phyloP scores from a whole-genome alignment of 768 basidiomycete species.

The Phaffia tasmanica region DNA sequence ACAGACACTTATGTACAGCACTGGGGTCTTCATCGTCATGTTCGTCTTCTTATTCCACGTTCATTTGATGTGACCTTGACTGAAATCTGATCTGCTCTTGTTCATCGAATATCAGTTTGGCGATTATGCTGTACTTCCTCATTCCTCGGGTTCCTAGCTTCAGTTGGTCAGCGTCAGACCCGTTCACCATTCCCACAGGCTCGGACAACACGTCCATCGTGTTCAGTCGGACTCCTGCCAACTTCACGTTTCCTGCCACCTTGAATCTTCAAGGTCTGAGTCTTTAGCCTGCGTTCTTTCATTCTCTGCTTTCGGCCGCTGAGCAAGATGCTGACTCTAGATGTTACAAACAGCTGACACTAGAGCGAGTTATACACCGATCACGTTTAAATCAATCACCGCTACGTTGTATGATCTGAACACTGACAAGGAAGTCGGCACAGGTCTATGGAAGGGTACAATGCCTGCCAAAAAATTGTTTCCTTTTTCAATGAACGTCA shows the following conservation, averaged over 20 bases:
- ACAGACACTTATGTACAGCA: slow-evolving; percentile 51
- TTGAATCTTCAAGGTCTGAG: slow-evolving; percentile 52
- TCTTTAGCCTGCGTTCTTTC: neutral
- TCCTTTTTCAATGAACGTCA: slow-evolving; percentile 60
- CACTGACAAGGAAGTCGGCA: slow-evolving; percentile 54
- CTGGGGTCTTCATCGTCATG: slow-evolving; percentile 54
- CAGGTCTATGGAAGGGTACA: slow-evolving; percentile 51
- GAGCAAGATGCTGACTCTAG: slow-evolving; percentile 1
- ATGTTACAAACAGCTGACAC: slow-evolving; percentile 48
- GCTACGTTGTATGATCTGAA: slow-evolving; percentile 61
- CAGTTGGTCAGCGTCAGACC: too few relatives aligned
- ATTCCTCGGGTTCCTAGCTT: slow-evolving; percentile 55
- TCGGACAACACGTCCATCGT: slow-evolving; percentile 28
- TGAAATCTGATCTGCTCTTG: neutral
- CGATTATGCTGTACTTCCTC: slow-evolving; percentile 60
- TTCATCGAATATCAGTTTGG: slow-evolving; percentile 44
- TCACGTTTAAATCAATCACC: slow-evolving; percentile 56
- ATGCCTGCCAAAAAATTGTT: slow-evolving; percentile 58
- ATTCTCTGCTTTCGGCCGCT: neutral
- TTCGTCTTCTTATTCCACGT: slow-evolving; percentile 42
- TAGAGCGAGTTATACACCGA: slow-evolving; percentile 58
- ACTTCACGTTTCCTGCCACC: slow-evolving; percentile 75
- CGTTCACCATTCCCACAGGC: slow-evolving; percentile 1
- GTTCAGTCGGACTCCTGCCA: slow-evolving; percentile 70
- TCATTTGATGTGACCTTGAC: neutral